Evolutionary conservation across 2,329 filamentous ascomycete species (phyloP), one percentile per base, ranked within the genome.

Genomic region (Didymella keratinophila): DNA sequence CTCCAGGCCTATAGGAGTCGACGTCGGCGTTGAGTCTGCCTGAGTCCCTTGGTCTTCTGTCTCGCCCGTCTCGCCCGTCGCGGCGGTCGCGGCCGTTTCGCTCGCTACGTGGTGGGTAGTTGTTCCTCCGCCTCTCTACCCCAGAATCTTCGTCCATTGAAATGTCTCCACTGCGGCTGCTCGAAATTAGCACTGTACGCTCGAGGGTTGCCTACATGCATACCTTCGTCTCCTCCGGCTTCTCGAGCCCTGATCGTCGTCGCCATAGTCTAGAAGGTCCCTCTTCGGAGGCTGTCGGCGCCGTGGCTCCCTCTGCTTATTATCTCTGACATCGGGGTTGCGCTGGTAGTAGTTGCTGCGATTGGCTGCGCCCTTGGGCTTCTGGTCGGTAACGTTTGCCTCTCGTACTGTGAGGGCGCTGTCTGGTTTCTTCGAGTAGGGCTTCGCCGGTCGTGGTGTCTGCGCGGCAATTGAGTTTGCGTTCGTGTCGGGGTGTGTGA

Each of bases 271-370:
- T 2, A 74, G 46, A 20, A 66, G 54, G 41, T 71, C 69, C 23
- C 63, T 65, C 52, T 62, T 65, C 11, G 69, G 69, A 11, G 63
- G 65, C 42, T 59, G 63, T 87, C 86, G 72, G 89, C 91, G 71
- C 81, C 64, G 79, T 69, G 61, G 74, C 75, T 72, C 71, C 49
- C 75, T 56, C 58, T 88, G 84, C 20, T 47, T 55, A 36, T 60
- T 56, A 37, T 53, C 78, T 91, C 92, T 66, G 89, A 88, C 2
- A 90, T 97, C 91, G 1, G 94, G 94, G 68, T 98, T 91, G 70
- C 95, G 84, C 34, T 97, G 86, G 74, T 99, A 99, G 80, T 96
- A 98, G 12, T 92, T 86, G 78, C 94, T 98, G 61, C 90, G 85
- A 49, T 89, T 85, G 11, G 92, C 86, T 1, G 95, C 94, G 39